phyloP scores from a whole-genome alignment of 495 filamentous ascomycete genomes.

The Penicillium lividum region DNA sequence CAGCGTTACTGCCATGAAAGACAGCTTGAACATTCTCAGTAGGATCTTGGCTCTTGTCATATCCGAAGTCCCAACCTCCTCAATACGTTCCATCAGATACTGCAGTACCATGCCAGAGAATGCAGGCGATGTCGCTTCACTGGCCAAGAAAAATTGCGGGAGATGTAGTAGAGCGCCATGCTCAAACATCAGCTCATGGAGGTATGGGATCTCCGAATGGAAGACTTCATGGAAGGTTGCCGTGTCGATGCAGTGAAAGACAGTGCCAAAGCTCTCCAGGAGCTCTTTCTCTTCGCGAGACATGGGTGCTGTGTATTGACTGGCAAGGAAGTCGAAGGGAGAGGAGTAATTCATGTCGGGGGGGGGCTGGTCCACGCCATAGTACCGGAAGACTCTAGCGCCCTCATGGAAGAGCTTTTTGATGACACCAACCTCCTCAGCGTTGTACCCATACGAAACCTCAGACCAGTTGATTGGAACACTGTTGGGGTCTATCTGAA shows the following conservation, averaged over 20 bases:
- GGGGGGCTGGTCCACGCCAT: constrained; percentile 79
- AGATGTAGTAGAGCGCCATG: constrained; percentile 92
- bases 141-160: constrained; percentile 96
- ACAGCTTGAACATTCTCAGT: constrained; percentile 93
- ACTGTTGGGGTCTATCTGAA: constrained; percentile 68
- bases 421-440: constrained; percentile 94
- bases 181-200: constrained; percentile 98
- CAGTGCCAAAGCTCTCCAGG: constrained; percentile 94
- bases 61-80: constrained; percentile 90
- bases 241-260: constrained; percentile 98
- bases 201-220: constrained; percentile 90
- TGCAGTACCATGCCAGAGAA: constrained; percentile 98
- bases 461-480: constrained; percentile 92
- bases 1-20: constrained; percentile 98
- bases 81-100: constrained; percentile 94
- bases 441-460: constrained; percentile 94
- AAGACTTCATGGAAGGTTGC: constrained; percentile 99
- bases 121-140: constrained; percentile 93
- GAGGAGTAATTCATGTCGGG: constrained; percentile 74
- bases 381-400: constrained; percentile 93
- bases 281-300: constrained; percentile 97
- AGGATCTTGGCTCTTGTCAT: constrained; percentile 88
- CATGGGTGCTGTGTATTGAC: constrained; percentile 87
- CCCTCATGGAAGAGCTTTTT: constrained; percentile 97
- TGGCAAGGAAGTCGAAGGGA: constrained; percentile 84